phyloP scores from a whole-genome alignment of 208 protist species.

The Crithidia bombi region DNA sequence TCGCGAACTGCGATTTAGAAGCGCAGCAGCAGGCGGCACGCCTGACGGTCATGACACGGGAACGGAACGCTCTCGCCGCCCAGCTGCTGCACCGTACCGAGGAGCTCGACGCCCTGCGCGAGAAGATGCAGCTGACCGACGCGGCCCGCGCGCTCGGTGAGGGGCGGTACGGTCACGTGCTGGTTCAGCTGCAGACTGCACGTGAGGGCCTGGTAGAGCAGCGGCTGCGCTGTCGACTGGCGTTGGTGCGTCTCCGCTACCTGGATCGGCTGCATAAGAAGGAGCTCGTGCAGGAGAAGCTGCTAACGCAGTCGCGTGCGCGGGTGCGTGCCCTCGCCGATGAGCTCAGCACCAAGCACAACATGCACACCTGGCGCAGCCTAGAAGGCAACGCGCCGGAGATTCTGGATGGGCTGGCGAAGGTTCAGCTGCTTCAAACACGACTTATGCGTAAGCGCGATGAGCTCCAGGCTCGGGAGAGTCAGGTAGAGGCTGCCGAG shows the following conservation, averaged over 20 bases:
- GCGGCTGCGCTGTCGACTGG: conserved; percentile 89
- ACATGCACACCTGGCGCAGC: conserved; percentile 98
- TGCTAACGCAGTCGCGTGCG: conserved; percentile 91
- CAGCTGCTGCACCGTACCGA: conserved; percentile 98
- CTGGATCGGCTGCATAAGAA: conserved; percentile 91
- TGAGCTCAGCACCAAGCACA: conserved; percentile 97
- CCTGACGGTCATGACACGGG: conserved; percentile 92
- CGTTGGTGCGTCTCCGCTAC: conserved; percentile 77
- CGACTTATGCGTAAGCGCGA: conserved; percentile 96
- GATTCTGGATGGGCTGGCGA: conserved; percentile 96
- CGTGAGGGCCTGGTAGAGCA: conserved; percentile 93
- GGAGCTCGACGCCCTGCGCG: conserved; percentile 97
- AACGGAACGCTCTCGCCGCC: conserved; percentile 96
- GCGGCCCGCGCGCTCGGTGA: conserved; percentile 95
- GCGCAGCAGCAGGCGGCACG: conserved; percentile 91
- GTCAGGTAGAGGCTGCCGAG: conserved; percentile 90
- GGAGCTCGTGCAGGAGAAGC: conserved; percentile 85
- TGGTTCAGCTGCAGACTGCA: conserved; percentile 89
- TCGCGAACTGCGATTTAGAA: conserved; percentile 94
- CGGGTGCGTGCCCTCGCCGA: conserved; percentile 95
- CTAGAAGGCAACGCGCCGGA: conserved; percentile 96
- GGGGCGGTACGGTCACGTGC: conserved; percentile 90
- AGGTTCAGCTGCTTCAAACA: conserved; percentile 97
- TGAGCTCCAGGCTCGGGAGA: conserved; percentile 90
- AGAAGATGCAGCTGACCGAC: conserved; percentile 97